phyloP scores from a whole-genome alignment of 345 rosid species.

The Trapa bicornis region DNA sequence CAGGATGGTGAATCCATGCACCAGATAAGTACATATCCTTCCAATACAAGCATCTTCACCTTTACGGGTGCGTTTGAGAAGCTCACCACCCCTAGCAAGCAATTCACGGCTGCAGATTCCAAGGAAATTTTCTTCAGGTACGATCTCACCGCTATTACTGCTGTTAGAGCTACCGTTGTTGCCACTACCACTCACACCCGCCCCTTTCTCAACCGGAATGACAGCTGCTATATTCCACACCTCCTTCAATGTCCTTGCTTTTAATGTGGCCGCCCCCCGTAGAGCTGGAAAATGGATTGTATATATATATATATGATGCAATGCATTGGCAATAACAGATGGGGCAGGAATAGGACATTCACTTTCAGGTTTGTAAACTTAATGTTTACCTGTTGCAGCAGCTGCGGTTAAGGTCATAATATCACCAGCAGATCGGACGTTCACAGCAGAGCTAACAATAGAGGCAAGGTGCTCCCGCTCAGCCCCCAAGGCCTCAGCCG shows the following conservation, averaged over 20 bases:
- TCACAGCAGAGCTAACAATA: slow-evolving; percentile 75
- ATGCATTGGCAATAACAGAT: too few species aligned
- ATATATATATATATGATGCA: too few species aligned
- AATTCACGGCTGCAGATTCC: slow-evolving; percentile 75
- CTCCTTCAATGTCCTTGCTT: slow-evolving; percentile 74
- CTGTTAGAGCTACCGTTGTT: slow-evolving; percentile 64
- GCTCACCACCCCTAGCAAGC: slow-evolving; percentile 86
- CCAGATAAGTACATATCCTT: background rate
- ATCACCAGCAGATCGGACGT: slow-evolving; percentile 70
- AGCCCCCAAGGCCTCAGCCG: slow-evolving; percentile 82
- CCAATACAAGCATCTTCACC: slow-evolving; percentile 26
- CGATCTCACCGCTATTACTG: slow-evolving; percentile 70
- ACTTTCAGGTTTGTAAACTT: too few species aligned
- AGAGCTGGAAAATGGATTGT: slow-evolving; percentile 32
- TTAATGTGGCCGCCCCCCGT: slow-evolving; percentile 80
- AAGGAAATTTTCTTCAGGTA: slow-evolving; percentile 79
- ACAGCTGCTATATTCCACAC: slow-evolving; percentile 94
- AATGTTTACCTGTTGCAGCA: slow-evolving; percentile 62
- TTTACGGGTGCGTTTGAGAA: slow-evolving; percentile 89
- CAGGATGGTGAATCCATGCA: background rate
- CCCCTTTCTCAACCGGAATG: slow-evolving; percentile 74
- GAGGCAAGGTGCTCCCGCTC: slow-evolving; percentile 72
- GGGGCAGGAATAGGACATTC: too few species aligned
- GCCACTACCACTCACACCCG: slow-evolving; percentile 28
- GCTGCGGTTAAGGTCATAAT: slow-evolving; percentile 82